Evolutionary conservation across 805 yeast species (phyloP), one percentile per base, ranked within the genome.

Genomic region (Metschnikowia continentalis): DNA sequence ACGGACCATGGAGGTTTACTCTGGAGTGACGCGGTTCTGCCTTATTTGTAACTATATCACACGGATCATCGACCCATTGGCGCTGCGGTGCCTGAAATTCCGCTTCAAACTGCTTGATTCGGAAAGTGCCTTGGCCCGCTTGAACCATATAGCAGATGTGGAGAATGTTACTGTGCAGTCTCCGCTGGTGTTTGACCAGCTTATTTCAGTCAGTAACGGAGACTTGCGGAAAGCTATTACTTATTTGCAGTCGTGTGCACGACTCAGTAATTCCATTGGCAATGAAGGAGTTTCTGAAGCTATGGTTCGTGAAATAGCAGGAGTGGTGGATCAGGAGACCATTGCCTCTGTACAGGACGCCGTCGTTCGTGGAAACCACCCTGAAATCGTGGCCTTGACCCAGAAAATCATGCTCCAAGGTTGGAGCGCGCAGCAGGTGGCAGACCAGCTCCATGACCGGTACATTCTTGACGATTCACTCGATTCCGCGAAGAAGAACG

Each of bases 41-140:
- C 72, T 94, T 54, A 87, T 94, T 47, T 94, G 99, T 76, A 94
- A 94, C 66, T 94, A 94, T 70, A 94, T 94, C 55, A 94, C 99
- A 1, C 78, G 98, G 52, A 94, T 94, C 59, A 94, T 94, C 55
- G 98, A 92, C 61, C 99, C 99, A 1, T 72, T 94, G 52, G 97
- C 98, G 4, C 89, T 96, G 46, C 80, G 99, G 65, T 94, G 99
- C 70, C 89, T 97, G 38, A 94, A 94, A 67, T 94, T 94, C 68
- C 76, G 99, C 59, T 94, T 94, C 74, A 84, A 84, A 60, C 81
- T 87, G 37, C 75, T 94, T 52, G 91, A 88, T 61, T 78, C 81
- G 54, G 72, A 69, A 1, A 83, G 86, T 61, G 95, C 97, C 0
- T 68, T 89, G 48, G 72, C 66, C 11, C 77, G 99, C 56, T 72